These are phyloP conservation scores for Clavispora phyllophila DNA, from an alignment of 805 yeast genomes.

Conservation along the genomic window DNA sequence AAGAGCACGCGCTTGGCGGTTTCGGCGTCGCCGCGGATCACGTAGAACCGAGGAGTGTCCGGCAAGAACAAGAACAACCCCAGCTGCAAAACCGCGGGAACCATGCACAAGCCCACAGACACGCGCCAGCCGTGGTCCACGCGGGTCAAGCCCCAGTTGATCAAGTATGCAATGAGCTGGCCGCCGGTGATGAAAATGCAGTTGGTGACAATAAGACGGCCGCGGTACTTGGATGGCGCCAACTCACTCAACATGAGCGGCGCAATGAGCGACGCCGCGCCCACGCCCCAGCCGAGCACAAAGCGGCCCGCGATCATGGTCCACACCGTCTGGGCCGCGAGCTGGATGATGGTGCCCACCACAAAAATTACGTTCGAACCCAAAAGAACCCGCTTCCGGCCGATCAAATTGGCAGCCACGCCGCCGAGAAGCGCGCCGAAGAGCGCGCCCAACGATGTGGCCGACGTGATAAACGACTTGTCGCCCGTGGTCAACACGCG, in stretches of 20 bases:
- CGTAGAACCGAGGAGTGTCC: slow-evolving; percentile 89
- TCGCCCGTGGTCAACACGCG: slow-evolving; percentile 64
- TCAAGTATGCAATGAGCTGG: slow-evolving; percentile 88
- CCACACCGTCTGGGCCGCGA: slow-evolving; percentile 78
- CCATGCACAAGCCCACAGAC: slow-evolving; percentile 82
- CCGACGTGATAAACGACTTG: slow-evolving; percentile 87
- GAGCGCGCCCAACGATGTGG: slow-evolving; percentile 91
- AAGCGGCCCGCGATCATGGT: slow-evolving; percentile 90
- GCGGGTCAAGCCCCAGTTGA: slow-evolving; percentile 78
- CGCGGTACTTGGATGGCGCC: slow-evolving; percentile 89
- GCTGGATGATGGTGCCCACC: slow-evolving; percentile 80
- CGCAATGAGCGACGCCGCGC: slow-evolving; percentile 89
- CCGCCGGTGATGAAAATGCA: slow-evolving; percentile 92
- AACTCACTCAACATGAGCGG: slow-evolving; percentile 89
- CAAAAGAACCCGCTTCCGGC: slow-evolving; percentile 81
- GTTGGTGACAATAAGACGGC: slow-evolving; percentile 83
- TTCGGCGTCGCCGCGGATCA: slow-evolving; percentile 61
- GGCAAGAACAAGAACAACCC: slow-evolving; percentile 79
- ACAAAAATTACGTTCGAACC: slow-evolving; percentile 78
- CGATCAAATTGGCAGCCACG: slow-evolving; percentile 70
- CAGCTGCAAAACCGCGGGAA: slow-evolving; percentile 80
- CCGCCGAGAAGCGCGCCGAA: slow-evolving; percentile 80
- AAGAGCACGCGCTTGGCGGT: slow-evolving; percentile 63
- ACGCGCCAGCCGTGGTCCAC: slow-evolving; percentile 89
- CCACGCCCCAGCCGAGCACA: slow-evolving; percentile 94